phyloP scores from a whole-genome alignment of 352 stramenopile species.

The Phytophthora crassamura region DNA sequence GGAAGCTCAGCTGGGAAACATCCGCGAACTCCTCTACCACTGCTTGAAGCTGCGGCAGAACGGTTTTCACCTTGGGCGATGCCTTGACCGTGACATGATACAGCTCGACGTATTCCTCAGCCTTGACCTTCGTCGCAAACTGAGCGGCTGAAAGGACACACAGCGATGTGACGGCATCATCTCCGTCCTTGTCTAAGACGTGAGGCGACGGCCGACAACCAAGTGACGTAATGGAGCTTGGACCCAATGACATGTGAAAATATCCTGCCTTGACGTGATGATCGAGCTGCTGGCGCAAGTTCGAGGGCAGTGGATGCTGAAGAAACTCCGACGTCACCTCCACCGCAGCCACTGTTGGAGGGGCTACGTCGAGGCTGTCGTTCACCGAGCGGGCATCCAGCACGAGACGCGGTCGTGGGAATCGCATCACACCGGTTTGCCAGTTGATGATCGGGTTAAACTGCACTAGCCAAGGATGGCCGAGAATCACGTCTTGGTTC shows the following conservation, averaged over 20 bases:
- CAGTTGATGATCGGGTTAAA: constrained; percentile 2
- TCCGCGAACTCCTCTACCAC: constrained; percentile 1
- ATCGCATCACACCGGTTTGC: background rate
- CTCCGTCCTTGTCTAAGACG: background rate
- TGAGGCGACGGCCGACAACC: background rate
- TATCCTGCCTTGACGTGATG: background rate
- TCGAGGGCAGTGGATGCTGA: constrained; percentile 1
- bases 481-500: constrained; percentile 1
- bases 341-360: background rate
- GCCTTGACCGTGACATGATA: background rate
- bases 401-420: background rate
- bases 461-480: background rate
- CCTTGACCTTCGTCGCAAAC: constrained; percentile 2
- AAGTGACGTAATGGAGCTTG: background rate
- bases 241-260: constrained; percentile 7
- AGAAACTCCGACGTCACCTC: background rate
- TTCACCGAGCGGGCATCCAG: background rate
- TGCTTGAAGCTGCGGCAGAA: background rate
- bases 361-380: no score
- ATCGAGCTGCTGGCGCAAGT: constrained; percentile 1
- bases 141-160: background rate
- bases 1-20: background rate
- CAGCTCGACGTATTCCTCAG: background rate
- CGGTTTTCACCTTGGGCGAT: background rate
- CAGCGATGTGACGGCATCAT: background rate